Conservation (phyloP, 2,329 filamentous ascomycete genomes). For the Decorospora gaudefroyi region DNA sequence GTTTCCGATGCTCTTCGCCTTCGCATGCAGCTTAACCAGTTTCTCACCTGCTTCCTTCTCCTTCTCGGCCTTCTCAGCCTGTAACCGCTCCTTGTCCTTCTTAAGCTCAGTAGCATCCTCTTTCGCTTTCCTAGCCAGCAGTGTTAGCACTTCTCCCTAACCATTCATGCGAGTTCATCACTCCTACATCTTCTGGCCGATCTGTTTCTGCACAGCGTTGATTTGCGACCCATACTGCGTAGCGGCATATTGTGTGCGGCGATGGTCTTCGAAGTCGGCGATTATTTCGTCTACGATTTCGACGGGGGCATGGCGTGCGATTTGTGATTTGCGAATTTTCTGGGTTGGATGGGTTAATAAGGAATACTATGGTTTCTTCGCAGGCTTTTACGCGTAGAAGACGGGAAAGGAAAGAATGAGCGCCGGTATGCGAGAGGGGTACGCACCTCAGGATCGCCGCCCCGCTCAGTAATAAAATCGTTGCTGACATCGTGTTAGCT, state of each 20-base stretch:
- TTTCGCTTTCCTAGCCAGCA: slow-evolving; percentile 89
- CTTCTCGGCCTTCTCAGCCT: slow-evolving; percentile 80
- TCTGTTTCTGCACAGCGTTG: slow-evolving; percentile 87
- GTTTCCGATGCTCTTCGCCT: slow-evolving; percentile 85
- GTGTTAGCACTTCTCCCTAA: too few species aligned
- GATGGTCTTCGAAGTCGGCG: slow-evolving; percentile 80
- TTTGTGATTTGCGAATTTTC: slow-evolving; percentile 88
- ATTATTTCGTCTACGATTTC: slow-evolving; percentile 91
- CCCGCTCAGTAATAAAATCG: slow-evolving; percentile 71
- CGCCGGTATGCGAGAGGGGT: too few species aligned
- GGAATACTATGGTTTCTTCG: too few species aligned
- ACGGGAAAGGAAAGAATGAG: too few species aligned
- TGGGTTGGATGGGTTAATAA: too few species aligned
- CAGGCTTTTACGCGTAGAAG: too few species aligned
- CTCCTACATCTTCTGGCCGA: slow-evolving; percentile 86
- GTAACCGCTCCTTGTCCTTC: slow-evolving; percentile 74
- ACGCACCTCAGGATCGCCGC: slow-evolving; percentile 74
- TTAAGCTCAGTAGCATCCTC: slow-evolving; percentile 83
- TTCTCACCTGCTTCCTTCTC: slow-evolving; percentile 76
- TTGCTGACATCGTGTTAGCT: slow-evolving; percentile 47
- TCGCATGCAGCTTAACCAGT: slow-evolving; percentile 71
- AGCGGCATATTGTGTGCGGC: slow-evolving; percentile 75
- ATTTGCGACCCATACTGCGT: slow-evolving; percentile 82
- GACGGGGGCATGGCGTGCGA: slow-evolving; percentile 76
- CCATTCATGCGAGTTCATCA: too few species aligned